These are phyloP conservation scores for Paraglomus occultum DNA, from an alignment of 192 early-diverging fungal genomes.

Conservation along the genomic window DNA sequence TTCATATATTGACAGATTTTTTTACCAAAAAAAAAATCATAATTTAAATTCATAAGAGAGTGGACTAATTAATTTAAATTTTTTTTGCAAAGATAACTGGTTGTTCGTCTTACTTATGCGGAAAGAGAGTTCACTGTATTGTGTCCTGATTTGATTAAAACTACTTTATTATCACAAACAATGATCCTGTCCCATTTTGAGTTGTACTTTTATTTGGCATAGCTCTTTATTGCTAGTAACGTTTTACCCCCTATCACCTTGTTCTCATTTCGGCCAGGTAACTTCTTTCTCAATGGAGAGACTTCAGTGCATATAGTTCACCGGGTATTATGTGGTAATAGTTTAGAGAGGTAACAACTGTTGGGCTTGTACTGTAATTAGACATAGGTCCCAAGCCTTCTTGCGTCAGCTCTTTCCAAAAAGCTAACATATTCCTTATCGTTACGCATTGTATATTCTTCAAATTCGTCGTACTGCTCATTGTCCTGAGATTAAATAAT, in stretches of 20 bases:
- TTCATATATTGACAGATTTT: too few species aligned
- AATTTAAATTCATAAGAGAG: too few species aligned
- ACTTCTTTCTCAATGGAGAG: too few species aligned
- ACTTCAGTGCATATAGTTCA: too few species aligned
- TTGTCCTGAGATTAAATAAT: slow-evolving; percentile 4
- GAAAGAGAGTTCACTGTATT: background rate
- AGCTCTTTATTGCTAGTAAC: background rate
- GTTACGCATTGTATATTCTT: slow-evolving; percentile 11
- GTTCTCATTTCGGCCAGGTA: too few species aligned
- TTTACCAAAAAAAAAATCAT: too few species aligned
- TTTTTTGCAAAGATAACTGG: too few species aligned
- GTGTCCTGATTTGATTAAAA: background rate
- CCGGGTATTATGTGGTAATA: too few species aligned
- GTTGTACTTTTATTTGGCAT: background rate
- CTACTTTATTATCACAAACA: background rate
- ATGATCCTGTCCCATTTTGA: slow-evolving; percentile 20
- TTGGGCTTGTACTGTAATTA: slow-evolving; percentile 9
- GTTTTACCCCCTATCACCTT: background rate
- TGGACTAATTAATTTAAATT: too few species aligned
- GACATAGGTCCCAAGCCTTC: background rate
- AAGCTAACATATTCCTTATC: background rate
- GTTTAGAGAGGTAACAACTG: background rate
- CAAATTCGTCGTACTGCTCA: background rate
- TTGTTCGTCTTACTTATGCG: too few species aligned
- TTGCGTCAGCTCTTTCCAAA: slow-evolving; percentile 14